Evolutionary conservation across 768 basidiomycete genomes (phyloP).

Genomic region (Amanita subjunquillea): DNA sequence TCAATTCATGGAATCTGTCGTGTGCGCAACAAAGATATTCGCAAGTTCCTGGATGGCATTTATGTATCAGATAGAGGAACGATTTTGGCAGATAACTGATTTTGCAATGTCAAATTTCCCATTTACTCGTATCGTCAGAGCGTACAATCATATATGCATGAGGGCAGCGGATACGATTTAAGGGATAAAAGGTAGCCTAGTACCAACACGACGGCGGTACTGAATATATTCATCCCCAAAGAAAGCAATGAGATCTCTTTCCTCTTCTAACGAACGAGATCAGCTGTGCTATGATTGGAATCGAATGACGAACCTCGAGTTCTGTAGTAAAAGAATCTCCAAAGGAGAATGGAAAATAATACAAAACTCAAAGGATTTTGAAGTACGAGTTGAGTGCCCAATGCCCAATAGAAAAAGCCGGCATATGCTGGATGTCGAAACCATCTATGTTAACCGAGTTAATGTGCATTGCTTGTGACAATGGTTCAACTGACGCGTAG

Average conservation of each 20-base stretch:
- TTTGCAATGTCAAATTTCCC: conserved; percentile 1
- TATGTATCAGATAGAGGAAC: conserved; percentile 82
- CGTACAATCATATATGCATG: conserved; percentile 9
- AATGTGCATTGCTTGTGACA: background rate
- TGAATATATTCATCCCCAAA: conserved; percentile 81
- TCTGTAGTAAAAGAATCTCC: conserved; percentile 79
- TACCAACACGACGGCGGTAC: conserved; percentile 73
- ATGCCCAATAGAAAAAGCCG: conserved; percentile 96
- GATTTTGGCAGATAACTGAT: conserved; percentile 38
- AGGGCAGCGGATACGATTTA: conserved; percentile 20
- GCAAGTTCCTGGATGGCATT: conserved; percentile 95
- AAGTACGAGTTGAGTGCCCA: conserved; percentile 87
- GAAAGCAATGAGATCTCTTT: conserved; percentile 67
- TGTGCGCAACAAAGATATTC: conserved; percentile 99
- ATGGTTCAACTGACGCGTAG: conserved; percentile 51
- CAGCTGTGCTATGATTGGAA: conserved; percentile 3
- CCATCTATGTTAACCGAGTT: conserved; percentile 35
- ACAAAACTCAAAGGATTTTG: conserved; percentile 76
- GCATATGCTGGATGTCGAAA: conserved; percentile 94
- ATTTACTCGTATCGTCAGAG: conserved; percentile 9
- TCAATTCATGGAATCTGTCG: conserved; percentile 94
- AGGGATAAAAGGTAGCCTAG: conserved; percentile 78
- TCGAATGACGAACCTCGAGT: conserved; percentile 52
- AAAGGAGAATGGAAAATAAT: conserved; percentile 58
- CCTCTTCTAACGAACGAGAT: conserved; percentile 52